phyloP scores from a whole-genome alignment of 169 alveolate genomes.

The Plasmodium knowlesi region DNA sequence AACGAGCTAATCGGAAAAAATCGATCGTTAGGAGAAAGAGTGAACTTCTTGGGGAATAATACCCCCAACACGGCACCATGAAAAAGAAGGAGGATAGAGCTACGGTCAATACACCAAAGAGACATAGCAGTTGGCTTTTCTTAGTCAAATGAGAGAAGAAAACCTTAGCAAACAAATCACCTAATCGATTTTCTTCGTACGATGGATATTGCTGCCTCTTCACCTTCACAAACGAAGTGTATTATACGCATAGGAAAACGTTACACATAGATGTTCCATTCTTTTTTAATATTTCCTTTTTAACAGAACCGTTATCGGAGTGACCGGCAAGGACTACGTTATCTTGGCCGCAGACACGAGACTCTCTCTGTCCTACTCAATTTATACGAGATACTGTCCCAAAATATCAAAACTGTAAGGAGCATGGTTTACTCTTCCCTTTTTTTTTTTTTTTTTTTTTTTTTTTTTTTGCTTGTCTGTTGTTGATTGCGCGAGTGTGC shows the following conservation, averaged over 20 bases:
- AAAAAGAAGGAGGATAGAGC: neutral
- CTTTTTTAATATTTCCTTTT: constrained; percentile 1
- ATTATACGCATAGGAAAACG: neutral
- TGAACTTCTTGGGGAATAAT: neutral
- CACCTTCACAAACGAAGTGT: neutral
- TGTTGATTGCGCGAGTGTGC: neutral
- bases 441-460: too few relatives aligned
- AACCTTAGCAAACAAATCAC: neutral
- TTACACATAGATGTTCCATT: neutral
- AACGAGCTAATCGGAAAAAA: neutral
- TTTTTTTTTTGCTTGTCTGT: neutral
- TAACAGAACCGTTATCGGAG: constrained; percentile 89
- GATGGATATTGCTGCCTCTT: neutral
- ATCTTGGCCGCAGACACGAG: constrained; percentile 95
- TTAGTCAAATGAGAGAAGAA: neutral
- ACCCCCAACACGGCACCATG: neutral
- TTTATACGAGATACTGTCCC: constrained; percentile 91
- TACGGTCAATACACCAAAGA: neutral
- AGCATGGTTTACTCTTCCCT: too few relatives aligned
- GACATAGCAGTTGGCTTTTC: neutral
- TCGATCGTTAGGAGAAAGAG: neutral
- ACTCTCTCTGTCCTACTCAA: constrained; percentile 90
- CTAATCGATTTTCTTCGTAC: neutral
- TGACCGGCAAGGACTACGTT: constrained; percentile 93
- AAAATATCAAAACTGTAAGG: constrained; percentile 87